These are phyloP conservation scores for Verticillium zaregamsianum DNA, from an alignment of 2,329 filamentous ascomycete species.

Conservation along the genomic window DNA sequence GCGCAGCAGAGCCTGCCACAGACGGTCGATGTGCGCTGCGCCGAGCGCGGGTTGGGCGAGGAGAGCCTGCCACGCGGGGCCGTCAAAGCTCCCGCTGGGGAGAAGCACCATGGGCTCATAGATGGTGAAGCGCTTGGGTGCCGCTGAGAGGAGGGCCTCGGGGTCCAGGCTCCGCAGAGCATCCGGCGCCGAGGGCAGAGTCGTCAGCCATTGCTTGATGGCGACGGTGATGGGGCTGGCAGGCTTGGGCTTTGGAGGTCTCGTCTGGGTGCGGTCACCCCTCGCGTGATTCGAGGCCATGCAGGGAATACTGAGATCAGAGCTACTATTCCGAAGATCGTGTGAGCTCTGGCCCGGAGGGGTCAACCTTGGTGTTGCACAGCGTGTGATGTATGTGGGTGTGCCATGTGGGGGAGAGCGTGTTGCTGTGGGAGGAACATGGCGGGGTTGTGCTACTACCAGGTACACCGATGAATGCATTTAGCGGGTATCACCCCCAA, in stretches of 20 bases:
- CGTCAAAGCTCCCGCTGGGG: constrained; percentile 53
- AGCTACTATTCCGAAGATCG: too few relatives aligned
- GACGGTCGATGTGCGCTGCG: constrained; percentile 18
- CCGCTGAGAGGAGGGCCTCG: constrained; percentile 29
- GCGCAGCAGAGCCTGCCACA: constrained; percentile 48
- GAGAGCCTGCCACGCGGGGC: constrained; percentile 32
- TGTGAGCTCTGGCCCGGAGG: not conserved
- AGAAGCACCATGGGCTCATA: constrained; percentile 60
- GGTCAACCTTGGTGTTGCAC: not conserved
- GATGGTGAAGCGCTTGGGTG: constrained; percentile 54
- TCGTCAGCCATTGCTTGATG: constrained; percentile 28
- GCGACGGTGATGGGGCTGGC: constrained; percentile 30
- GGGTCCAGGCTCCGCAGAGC: constrained; percentile 8
- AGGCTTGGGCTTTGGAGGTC: constrained; percentile 21
- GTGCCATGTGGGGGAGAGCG: too few relatives aligned
- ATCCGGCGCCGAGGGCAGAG: constrained; percentile 14
- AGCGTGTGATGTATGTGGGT: not conserved
- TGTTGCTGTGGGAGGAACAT: not conserved
- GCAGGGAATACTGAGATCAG: too few relatives aligned
- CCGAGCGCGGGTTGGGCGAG: constrained; percentile 20
- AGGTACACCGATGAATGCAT: not conserved
- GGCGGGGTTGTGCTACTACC: too few relatives aligned
- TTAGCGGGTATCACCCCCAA: not conserved
- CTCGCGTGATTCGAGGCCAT: not conserved
- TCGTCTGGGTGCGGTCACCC: not conserved